Conservation (phyloP, 176 grass and related monocot species). For the Triticum aestivum region IWGSC_CS_RefSeq_v2.1 NC_057797.1:563434882-563435381, state of each 20-base stretch:
- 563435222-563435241: background rate
- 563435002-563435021: background rate
- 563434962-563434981: background rate
- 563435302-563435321: background rate
- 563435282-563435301: background rate
- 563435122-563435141: slow-evolving; percentile 1
- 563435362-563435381: background rate
- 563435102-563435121: background rate
- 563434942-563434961: slow-evolving; percentile 8
- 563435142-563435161: background rate
- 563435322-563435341: background rate
- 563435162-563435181: slow-evolving; percentile 41
- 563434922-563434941: slow-evolving; percentile 40
- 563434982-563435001: slow-evolving; percentile 12
- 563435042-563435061: slow-evolving; percentile 25
- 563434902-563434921: slow-evolving; percentile 47
- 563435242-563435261: background rate
- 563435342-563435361: background rate
- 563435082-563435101: slow-evolving; percentile 29
- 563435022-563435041: slow-evolving; percentile 13
- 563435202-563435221: background rate
- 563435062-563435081: slow-evolving; percentile 23
- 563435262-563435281: background rate
- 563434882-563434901: slow-evolving; percentile 51
- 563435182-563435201: background rate